These are phyloP conservation scores for Cochlearia excelsa DNA, from an alignment of 345 rosid species.

Conservation along the genomic window DNA sequence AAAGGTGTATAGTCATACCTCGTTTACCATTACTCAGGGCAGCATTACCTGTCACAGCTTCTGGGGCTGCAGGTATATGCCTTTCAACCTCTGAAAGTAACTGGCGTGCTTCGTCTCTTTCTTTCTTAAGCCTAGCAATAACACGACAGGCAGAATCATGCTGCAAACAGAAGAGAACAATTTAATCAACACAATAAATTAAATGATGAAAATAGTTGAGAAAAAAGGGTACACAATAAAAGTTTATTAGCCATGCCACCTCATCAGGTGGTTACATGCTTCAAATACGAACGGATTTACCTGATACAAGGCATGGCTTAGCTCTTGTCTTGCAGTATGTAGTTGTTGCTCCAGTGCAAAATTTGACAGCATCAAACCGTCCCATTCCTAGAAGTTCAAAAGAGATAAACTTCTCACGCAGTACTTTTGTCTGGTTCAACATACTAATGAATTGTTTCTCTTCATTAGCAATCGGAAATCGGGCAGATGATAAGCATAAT, in stretches of 20 bases:
- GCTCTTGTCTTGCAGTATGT: conserved; percentile 94
- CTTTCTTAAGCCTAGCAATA: conserved; percentile 93
- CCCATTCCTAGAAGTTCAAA: conserved; percentile 77
- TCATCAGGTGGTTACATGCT: neutral
- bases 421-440: too few species aligned
- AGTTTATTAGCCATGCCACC: neutral
- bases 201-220: conserved; percentile 13
- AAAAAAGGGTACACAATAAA: neutral
- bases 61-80: conserved; percentile 55
- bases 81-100: conserved; percentile 81
- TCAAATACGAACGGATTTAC: conserved; percentile 36
- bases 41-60: conserved; percentile 47
- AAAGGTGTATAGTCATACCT: conserved; percentile 42
- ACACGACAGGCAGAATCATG: conserved; percentile 99
- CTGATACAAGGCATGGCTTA: conserved; percentile 97
- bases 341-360: conserved; percentile 94
- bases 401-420: neutral
- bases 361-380: conserved; percentile 85
- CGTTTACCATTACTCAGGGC: conserved; percentile 75
- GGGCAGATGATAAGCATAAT: neutral
- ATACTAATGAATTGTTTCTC: neutral
- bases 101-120: conserved; percentile 80
- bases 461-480: neutral
- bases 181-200: conserved; percentile 8
- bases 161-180: conserved; percentile 40